Percentiles rank a stretch among this genome's conserved stretches.
phyloP scores from a whole-genome alignment of 2,329 filamentous ascomycete species.

The Xylogone sp. region DNA sequence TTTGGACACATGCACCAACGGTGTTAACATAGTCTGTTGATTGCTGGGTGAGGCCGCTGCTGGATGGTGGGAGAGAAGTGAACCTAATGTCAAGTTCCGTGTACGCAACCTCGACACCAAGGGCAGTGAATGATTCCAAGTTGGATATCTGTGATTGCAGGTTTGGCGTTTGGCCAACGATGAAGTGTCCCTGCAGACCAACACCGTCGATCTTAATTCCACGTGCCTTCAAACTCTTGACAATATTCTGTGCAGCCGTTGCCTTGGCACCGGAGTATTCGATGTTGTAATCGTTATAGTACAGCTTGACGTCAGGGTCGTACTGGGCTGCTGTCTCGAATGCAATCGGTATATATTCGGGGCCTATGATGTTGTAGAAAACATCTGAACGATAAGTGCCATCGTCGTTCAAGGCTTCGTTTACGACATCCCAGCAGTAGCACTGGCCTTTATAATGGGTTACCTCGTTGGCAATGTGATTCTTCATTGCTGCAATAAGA shows the following conservation, averaged over 20 bases:
- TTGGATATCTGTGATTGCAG: slow-evolving; percentile 40
- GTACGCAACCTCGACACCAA: slow-evolving; percentile 55
- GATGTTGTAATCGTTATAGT: slow-evolving; percentile 55
- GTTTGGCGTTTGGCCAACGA: slow-evolving; percentile 48
- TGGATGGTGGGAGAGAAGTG: slow-evolving; percentile 38
- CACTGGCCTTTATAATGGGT: slow-evolving; percentile 57
- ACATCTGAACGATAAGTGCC: slow-evolving; percentile 49
- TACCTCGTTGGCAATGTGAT: slow-evolving; percentile 58
- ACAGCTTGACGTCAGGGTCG: slow-evolving; percentile 23
- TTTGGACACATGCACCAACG: slow-evolving; percentile 19
- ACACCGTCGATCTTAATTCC: slow-evolving; percentile 59
- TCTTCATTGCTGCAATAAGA: slow-evolving; percentile 52
- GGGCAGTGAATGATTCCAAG: slow-evolving; percentile 46
- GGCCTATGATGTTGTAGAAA: slow-evolving; percentile 49
- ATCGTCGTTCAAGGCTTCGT: slow-evolving; percentile 59
- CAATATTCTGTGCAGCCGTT: slow-evolving; percentile 37
- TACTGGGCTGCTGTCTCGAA: slow-evolving; percentile 22
- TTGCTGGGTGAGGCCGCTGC: slow-evolving; percentile 39
- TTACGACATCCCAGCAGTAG: slow-evolving; percentile 64
- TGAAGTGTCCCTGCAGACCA: slow-evolving; percentile 59
- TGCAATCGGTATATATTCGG: slow-evolving; percentile 44
- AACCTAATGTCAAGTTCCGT: slow-evolving; percentile 61
- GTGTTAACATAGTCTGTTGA: slow-evolving; percentile 40
- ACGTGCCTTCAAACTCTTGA: slow-evolving; percentile 41
- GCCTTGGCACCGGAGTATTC: slow-evolving; percentile 49